Evolutionary conservation across 108 stramenopile species (phyloP).

Genomic region (Parmales sp.): DNA sequence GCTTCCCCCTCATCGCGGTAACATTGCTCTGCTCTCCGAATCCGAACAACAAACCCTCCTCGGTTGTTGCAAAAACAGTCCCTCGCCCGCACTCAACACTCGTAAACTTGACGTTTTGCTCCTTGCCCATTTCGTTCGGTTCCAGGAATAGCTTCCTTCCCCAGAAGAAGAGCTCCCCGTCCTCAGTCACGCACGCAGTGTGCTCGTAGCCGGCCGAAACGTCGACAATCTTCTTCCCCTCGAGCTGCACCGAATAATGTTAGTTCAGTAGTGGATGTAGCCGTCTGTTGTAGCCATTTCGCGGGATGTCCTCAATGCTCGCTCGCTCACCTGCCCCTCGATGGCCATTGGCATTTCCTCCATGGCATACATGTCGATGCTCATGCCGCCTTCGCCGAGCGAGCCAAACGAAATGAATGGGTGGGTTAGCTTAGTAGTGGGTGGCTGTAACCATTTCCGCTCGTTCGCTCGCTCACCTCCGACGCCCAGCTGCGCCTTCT

Average conservation of each 20-base stretch:
- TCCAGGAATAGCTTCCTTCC: slow-evolving; percentile 63
- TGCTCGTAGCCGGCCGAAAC: slow-evolving; percentile 69
- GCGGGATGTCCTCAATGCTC: too few species aligned
- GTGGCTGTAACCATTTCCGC: too few species aligned
- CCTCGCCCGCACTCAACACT: slow-evolving; percentile 64
- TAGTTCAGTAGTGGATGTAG: too few species aligned
- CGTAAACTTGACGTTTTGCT: slow-evolving; percentile 51
- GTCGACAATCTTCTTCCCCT: slow-evolving; percentile 45
- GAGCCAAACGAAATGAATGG: too few species aligned
- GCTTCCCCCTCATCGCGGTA: too few species aligned
- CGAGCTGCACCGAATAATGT: slow-evolving; percentile 26
- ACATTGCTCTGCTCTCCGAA: too few species aligned
- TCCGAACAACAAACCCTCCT: slow-evolving; percentile 49
- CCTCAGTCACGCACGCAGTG: slow-evolving; percentile 70
- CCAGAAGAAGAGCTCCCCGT: slow-evolving; percentile 79
- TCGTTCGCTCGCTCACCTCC: too few species aligned
- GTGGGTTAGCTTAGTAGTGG: too few species aligned
- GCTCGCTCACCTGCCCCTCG: slow-evolving; percentile 60
- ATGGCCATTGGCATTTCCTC: slow-evolving; percentile 55
- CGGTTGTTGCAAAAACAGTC: slow-evolving; percentile 57
- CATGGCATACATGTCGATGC: slow-evolving; percentile 80
- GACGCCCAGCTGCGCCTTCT: slow-evolving; percentile 43
- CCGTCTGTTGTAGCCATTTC: too few species aligned
- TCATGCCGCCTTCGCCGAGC: slow-evolving; percentile 28
- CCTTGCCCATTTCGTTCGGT: slow-evolving; percentile 52